Evolutionary conservation across 2,329 filamentous ascomycete species (phyloP), one percentile per base, ranked within the genome.

Genomic region (Blumeriella jaapii): DNA sequence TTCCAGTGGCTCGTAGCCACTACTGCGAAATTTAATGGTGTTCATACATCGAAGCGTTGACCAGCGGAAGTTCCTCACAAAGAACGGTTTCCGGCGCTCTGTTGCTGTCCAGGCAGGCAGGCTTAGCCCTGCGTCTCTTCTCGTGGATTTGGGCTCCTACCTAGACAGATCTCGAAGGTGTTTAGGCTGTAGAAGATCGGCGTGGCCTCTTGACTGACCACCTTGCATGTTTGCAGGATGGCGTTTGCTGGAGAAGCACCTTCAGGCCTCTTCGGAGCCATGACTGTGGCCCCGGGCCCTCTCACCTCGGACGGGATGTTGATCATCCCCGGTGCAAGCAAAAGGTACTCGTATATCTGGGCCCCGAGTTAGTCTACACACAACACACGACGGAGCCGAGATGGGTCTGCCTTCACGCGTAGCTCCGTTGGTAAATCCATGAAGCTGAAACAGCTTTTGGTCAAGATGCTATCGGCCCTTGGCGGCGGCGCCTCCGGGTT

Each of bases 111-210:
- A n/a, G 5, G n/a, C n/a, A n/a, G n/a, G n/a, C n/a, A n/a, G n/a
- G n/a, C n/a, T n/a, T n/a, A n/a, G n/a, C n/a, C n/a, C n/a, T n/a
- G n/a, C n/a, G n/a, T n/a, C n/a, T n/a, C n/a, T n/a, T n/a, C n/a
- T n/a, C n/a, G n/a, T n/a, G n/a, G n/a, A 9, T 11, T 24, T 5
- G 22, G 2, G 8, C 6, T 37, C 39, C 9, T 34, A 48, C 44
- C 33, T 8, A 55, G 40, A 30, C 39, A 44, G 18, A 55, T 45
- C 19, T 48, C 32, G 39, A 59, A 57, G 5, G 15, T 37, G 36
- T 58, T 57, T 20, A 46, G 34, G 14, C 46, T 29, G 30, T 58
- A 58, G 13, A 59, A 47, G 4, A 58, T 34, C 3, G 46, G 43
- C 5, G 46, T 54, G 7, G 47, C 51, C 41, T 59, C 56, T 15